These are phyloP conservation scores for Musa schizocarpa DNA, from an alignment of 176 grass and related monocot species.

Conservation along the genomic window DNA sequence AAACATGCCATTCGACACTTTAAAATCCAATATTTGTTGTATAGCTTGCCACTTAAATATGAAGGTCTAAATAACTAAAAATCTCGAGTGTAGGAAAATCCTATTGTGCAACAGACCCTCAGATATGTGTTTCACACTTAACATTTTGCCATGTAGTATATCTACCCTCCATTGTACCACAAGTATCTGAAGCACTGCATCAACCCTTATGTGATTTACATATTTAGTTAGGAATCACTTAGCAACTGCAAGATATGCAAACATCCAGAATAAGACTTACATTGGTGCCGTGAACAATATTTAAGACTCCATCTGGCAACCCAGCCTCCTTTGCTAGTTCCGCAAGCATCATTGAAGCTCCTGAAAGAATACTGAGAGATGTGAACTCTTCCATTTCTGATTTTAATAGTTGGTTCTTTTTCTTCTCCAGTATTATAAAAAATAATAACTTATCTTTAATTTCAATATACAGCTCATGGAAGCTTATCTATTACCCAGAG, in stretches of 20 bases:
- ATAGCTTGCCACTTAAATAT: background rate
- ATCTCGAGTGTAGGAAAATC: background rate
- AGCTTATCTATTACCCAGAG: background rate
- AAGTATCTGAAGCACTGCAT: background rate
- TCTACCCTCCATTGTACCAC: too few relatives aligned
- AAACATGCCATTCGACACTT: background rate
- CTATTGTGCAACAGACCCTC: too few relatives aligned
- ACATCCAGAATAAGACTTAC: conserved; percentile 29
- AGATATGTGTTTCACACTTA: too few relatives aligned
- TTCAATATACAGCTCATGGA: background rate
- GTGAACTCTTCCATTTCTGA: conserved; percentile 6
- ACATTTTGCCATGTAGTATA: too few relatives aligned
- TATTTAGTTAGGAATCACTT: too few relatives aligned
- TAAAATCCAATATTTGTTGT: background rate
- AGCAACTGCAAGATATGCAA: too few relatives aligned
- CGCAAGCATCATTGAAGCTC: conserved; percentile 87
- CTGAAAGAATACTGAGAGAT: conserved; percentile 30
- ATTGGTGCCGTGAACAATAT: conserved; percentile 97
- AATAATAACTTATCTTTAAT: background rate
- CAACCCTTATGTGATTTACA: too few relatives aligned
- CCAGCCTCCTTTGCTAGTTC: conserved; percentile 89
- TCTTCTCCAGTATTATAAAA: too few relatives aligned
- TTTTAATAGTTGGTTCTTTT: background rate
- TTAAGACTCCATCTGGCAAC: conserved; percentile 85
- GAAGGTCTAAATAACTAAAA: background rate